Conservation (phyloP, 306 rosid species). For the Ormosia semicastrata region DNA sequence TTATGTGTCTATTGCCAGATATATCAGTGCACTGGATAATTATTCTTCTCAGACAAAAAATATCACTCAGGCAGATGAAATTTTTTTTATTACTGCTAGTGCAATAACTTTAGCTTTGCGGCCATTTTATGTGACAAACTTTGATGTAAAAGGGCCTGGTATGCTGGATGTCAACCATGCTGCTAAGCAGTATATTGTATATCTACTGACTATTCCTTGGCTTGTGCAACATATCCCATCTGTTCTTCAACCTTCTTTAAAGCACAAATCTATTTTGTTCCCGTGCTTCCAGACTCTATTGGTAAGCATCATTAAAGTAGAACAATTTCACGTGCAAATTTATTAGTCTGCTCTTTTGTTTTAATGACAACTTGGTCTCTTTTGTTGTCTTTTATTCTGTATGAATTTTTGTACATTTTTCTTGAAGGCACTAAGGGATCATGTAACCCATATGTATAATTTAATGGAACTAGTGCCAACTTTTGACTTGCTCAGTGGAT, state of each 20-base stretch:
- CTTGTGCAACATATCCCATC: conserved; percentile 72
- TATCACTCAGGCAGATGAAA: conserved; percentile 52
- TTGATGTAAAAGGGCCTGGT: conserved; percentile 37
- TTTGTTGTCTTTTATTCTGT: conserved; percentile 9
- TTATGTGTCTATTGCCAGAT: conserved; percentile 67
- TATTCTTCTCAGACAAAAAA: conserved; percentile 38
- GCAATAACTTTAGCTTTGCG: conserved; percentile 82
- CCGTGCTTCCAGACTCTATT: conserved; percentile 76
- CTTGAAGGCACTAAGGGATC: conserved; percentile 2
- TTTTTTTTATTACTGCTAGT: conserved; percentile 76
- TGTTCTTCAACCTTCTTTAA: conserved; percentile 79
- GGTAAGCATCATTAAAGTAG: conserved; percentile 66
- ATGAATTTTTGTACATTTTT: not conserved
- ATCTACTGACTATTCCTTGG: conserved; percentile 76
- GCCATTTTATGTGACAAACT: conserved; percentile 60
- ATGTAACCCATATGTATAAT: conserved; percentile 10
- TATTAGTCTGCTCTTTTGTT: conserved; percentile 1
- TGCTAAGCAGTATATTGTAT: conserved; percentile 61
- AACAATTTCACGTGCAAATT: conserved; percentile 10
- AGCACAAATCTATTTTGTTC: conserved; percentile 73
- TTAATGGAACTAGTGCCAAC: not conserved
- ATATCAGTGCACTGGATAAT: conserved; percentile 52
- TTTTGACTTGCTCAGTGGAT: conserved; percentile 15
- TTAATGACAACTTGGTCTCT: conserved; percentile 4
- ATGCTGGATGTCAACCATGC: conserved; percentile 48